Conservation (phyloP, 2,329 filamentous ascomycete genomes). For the Sporothrix mexicana region DNA sequence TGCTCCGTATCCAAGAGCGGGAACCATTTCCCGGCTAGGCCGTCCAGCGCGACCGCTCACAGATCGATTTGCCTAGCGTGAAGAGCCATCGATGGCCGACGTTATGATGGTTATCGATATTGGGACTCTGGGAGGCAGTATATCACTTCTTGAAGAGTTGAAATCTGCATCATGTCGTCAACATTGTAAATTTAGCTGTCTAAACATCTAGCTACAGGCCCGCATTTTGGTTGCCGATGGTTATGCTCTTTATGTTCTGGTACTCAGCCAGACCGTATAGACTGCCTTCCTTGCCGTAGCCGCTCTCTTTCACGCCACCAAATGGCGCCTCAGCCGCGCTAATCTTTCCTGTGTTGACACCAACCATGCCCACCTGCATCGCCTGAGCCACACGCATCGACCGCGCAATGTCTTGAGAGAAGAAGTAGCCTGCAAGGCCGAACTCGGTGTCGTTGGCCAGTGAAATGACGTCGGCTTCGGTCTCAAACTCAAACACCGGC, state of each 20-base stretch:
- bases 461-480: constrained; percentile 84
- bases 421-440: constrained; percentile 94
- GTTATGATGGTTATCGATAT: background rate
- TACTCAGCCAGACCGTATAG: constrained; percentile 80
- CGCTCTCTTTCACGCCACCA: constrained; percentile 82
- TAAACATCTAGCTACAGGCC: background rate
- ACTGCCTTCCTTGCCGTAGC: constrained; percentile 77
- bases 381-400: constrained; percentile 67
- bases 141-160: no score
- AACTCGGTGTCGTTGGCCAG: constrained; percentile 84
- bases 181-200: background rate
- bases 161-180: no score
- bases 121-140: background rate
- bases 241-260: constrained; percentile 67
- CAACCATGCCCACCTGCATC: constrained; percentile 86
- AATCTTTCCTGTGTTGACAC: constrained; percentile 76
- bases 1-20: no score
- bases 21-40: background rate
- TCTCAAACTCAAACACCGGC: constrained; percentile 87
- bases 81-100: background rate
- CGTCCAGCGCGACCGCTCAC: background rate
- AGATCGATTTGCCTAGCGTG: background rate
- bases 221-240: background rate
- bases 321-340: constrained; percentile 67
- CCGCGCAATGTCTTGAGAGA: constrained; percentile 68